phyloP scores from a whole-genome alignment of 2,329 filamentous ascomycete species.

The Epichloe amarillans region DNA sequence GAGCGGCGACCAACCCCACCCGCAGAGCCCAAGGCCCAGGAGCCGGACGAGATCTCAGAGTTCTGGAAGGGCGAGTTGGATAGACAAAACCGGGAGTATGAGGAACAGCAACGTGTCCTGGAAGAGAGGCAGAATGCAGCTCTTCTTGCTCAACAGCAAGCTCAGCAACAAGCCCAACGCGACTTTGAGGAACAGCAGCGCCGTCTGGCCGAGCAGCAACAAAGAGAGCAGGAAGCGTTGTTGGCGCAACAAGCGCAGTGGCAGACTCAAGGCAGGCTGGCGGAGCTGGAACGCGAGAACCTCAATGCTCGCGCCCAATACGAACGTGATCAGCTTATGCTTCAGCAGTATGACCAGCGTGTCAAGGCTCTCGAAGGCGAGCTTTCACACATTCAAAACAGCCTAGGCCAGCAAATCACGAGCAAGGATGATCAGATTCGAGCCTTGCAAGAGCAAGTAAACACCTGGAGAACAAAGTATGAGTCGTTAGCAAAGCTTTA shows the following conservation, averaged over 20 bases:
- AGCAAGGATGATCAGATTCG: slow-evolving; percentile 93
- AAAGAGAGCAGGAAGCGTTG: slow-evolving; percentile 79
- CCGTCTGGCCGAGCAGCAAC: slow-evolving; percentile 74
- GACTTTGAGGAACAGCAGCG: slow-evolving; percentile 98
- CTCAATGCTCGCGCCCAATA: slow-evolving; percentile 89
- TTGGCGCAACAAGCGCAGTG: slow-evolving; percentile 79
- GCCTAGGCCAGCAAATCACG: slow-evolving; percentile 68
- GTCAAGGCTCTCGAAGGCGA: slow-evolving; percentile 90
- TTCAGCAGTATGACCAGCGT: slow-evolving; percentile 90
- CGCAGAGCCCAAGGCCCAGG: slow-evolving; percentile 53
- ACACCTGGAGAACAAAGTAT: slow-evolving; percentile 95
- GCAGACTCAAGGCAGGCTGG: slow-evolving; percentile 90
- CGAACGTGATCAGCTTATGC: slow-evolving; percentile 90
- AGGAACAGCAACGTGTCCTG: slow-evolving; percentile 80
- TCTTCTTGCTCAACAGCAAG: slow-evolving; percentile 67
- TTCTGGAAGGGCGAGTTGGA: slow-evolving; percentile 95
- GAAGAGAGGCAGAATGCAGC: slow-evolving; percentile 78
- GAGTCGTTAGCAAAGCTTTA: slow-evolving; percentile 94
- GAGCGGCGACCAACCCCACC: slow-evolving; percentile 57
- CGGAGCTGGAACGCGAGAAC: slow-evolving; percentile 90
- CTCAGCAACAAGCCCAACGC: slow-evolving; percentile 70
- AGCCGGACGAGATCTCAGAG: slow-evolving; percentile 89
- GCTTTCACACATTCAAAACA: slow-evolving; percentile 66
- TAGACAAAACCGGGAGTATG: slow-evolving; percentile 86
- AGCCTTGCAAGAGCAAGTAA: slow-evolving; percentile 89